These are phyloP conservation scores for Adansonia grandidieri DNA, from an alignment of 441 rosid species.

Conservation along the genomic window DNA sequence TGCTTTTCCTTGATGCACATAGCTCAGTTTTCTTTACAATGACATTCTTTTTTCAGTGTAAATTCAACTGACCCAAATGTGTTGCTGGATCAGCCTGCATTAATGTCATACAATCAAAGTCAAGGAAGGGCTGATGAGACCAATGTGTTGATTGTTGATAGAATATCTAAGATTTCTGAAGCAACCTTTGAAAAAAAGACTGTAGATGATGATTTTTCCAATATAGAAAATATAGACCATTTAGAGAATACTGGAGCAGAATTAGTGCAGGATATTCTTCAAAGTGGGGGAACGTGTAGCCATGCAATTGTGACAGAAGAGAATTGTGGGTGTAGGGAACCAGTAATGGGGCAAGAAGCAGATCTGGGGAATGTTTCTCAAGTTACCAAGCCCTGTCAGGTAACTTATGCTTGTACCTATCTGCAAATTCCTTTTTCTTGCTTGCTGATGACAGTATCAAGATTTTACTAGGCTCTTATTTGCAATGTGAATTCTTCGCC, in stretches of 20 bases:
- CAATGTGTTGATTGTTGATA: slow-evolving; percentile 33
- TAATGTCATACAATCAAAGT: slow-evolving; percentile 34
- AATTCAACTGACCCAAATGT: slow-evolving; percentile 38
- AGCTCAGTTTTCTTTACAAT: slow-evolving; percentile 17
- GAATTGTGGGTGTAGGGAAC: slow-evolving; percentile 17
- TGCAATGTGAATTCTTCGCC: slow-evolving; percentile 3
- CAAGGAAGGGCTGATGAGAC: slow-evolving; percentile 35
- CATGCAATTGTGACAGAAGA: slow-evolving; percentile 24
- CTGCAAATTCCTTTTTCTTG: background rate
- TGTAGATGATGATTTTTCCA: slow-evolving; percentile 17
- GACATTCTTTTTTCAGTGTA: slow-evolving; percentile 36
- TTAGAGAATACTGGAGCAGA: slow-evolving; percentile 26
- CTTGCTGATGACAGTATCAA: background rate
- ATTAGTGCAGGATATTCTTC: slow-evolving; percentile 20
- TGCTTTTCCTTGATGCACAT: background rate
- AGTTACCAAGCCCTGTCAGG: slow-evolving; percentile 31
- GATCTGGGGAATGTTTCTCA: slow-evolving; percentile 24
- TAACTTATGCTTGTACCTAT: slow-evolving; percentile 20
- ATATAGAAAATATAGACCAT: background rate
- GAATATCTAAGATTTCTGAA: slow-evolving; percentile 39
- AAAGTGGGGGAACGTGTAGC: slow-evolving; percentile 27
- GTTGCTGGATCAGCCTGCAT: slow-evolving; percentile 44
- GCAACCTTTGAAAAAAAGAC: slow-evolving; percentile 34
- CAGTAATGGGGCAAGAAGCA: slow-evolving; percentile 29
- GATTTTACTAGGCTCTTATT: background rate